A percentile compares a stretch with the other conserved stretches of the same genome.
phyloP scores from a whole-genome alignment of 139 green algal genomes.

The Volvox reticuliferus region DNA sequence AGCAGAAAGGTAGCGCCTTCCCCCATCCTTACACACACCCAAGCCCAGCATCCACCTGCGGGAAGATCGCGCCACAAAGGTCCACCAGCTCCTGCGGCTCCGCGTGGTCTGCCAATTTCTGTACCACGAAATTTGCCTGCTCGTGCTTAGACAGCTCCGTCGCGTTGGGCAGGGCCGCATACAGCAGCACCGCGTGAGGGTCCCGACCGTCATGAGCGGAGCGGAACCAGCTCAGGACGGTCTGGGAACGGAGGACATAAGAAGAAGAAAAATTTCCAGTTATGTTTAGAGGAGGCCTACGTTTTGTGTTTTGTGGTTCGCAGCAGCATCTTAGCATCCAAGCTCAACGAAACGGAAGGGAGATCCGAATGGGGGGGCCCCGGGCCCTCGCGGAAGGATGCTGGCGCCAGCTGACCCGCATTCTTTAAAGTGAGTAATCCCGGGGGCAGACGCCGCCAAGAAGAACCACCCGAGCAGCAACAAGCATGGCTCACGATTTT shows the following conservation, averaged over 20 bases:
- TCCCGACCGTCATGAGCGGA: background rate
- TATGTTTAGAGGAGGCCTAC: too few relatives aligned
- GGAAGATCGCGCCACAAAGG: constrained; percentile 17
- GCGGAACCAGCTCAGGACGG: background rate
- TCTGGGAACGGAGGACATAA: background rate
- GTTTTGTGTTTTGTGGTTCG: too few relatives aligned
- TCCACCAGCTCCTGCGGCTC: constrained; percentile 34
- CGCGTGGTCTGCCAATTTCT: constrained; percentile 46
- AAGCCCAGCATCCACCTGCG: background rate
- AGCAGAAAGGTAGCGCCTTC: background rate
- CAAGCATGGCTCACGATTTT: too few relatives aligned
- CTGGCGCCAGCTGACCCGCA: too few relatives aligned
- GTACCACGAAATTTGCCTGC: constrained; percentile 50
- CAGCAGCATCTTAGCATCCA: too few relatives aligned
- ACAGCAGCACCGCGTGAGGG: constrained; percentile 43
- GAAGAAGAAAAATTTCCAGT: too few relatives aligned
- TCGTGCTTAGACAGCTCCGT: constrained; percentile 53
- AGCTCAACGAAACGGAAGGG: too few relatives aligned
- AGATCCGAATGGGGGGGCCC: too few relatives aligned
- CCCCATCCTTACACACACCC: background rate
- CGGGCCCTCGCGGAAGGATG: too few relatives aligned
- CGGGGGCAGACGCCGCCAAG: too few relatives aligned
- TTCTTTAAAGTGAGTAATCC: too few relatives aligned
- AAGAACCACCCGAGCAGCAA: too few relatives aligned
- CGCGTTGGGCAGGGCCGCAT: constrained; percentile 23